Evolutionary conservation across 2,329 filamentous ascomycete genomes (phyloP), one percentile per base, ranked within the genome.

Genomic region (Xylaria sp.): DNA sequence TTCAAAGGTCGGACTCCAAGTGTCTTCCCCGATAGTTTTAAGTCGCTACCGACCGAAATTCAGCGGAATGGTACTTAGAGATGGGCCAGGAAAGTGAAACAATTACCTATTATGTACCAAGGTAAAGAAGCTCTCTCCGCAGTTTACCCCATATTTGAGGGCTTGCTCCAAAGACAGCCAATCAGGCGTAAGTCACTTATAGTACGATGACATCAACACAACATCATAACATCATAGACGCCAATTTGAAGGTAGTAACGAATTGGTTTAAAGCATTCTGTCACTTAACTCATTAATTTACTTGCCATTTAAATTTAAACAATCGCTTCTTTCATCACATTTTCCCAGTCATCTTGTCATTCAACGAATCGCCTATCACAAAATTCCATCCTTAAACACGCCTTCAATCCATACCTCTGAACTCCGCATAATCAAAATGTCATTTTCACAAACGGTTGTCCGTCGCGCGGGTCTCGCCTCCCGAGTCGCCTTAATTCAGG

Each of bases 401-500:
- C 21, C 42, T 8, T 9, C 12, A 57, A 42, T 25, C 21, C 12
- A 42, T 54, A 29, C 21, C 23, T 29, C 16, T 25, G 9, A 58
- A 29, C 6, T 5, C n/a, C 27, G 32, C 3, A 47, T 27, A 6
- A 66, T 54, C 51, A 68, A 29, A 53, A 89, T 89, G 87, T 87
- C 86, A 60, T 85, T 85, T 79, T 88, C 80, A 82, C 85, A 85
- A 75, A 77, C 80, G 68, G 74, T 82, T 71, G 68, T 80, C 72
- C 83, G 85, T 77, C 83, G 84, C 62, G 71, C 83, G 71, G 81
- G 81, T n/a, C 63, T 76, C 21, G 73, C 77, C 70, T 72, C 80
- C 63, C 73, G 80, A 69, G 69, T 82, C 54, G 78, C 81, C 50
- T 80, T 82, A 50, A 75, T 81, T 51, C 74, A 82, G 48, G 77